Evolutionary conservation across 1,139 yeast species (phyloP).

Genomic region (Blastobotrys aristatus): DNA sequence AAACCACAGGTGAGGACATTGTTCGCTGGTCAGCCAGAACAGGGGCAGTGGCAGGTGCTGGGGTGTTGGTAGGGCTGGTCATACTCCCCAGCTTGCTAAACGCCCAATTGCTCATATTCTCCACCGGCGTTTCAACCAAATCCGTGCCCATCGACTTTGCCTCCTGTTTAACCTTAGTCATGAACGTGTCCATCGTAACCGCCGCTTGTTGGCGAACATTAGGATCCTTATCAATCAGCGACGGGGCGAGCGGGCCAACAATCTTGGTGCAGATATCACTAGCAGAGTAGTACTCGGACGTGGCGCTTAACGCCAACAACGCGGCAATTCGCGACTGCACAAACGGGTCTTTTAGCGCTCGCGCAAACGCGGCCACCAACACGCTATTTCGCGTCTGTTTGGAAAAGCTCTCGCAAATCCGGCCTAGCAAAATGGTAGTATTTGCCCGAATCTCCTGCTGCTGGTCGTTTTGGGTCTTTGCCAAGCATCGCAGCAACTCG

Average conservation of each 20-base stretch:
- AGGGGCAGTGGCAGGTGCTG: background rate
- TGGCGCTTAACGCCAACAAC: constrained; percentile 62
- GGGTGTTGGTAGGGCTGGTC: background rate
- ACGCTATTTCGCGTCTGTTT: constrained; percentile 45
- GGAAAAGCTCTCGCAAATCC: constrained; percentile 62
- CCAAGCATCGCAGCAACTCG: constrained; percentile 73
- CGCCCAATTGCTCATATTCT: constrained; percentile 4
- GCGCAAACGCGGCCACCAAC: constrained; percentile 78
- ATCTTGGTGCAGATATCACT: constrained; percentile 76
- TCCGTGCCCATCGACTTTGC: constrained; percentile 35
- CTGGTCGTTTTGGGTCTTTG: constrained; percentile 82
- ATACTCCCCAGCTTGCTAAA: background rate
- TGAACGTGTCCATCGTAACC: constrained; percentile 56
- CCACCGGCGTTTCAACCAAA: constrained; percentile 11
- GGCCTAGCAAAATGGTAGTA: constrained; percentile 71
- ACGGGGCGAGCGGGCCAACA: constrained; percentile 81
- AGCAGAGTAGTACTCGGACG: constrained; percentile 62
- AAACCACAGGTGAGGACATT: background rate
- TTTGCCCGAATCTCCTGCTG: constrained; percentile 81
- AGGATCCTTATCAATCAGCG: constrained; percentile 68
- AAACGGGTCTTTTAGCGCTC: constrained; percentile 76
- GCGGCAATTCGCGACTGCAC: constrained; percentile 76
- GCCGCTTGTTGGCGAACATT: constrained; percentile 71
- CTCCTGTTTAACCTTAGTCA: constrained; percentile 59
- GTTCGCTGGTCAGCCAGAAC: background rate